Percentiles rank a stretch among this genome's conserved stretches.
Conservation (phyloP, 1,284 basidiomycete species). For the Fomitopsis pinicola region DNA sequence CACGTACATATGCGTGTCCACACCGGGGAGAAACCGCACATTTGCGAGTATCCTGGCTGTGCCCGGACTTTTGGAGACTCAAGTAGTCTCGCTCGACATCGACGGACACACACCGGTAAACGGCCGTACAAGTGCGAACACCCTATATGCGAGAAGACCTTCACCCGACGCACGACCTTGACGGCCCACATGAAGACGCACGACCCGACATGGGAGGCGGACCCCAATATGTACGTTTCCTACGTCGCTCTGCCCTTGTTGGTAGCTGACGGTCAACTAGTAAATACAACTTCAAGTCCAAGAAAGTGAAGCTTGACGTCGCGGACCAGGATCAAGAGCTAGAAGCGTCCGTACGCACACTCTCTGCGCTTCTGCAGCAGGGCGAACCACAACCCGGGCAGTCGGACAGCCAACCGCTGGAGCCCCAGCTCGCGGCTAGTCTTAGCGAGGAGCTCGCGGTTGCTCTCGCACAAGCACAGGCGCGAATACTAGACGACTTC, state of each 20-base stretch:
- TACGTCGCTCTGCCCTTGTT: constrained; percentile 1
- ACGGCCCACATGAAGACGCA: constrained; percentile 81
- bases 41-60: constrained; percentile 82
- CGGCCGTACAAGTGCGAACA: constrained; percentile 80
- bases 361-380: constrained; percentile 59
- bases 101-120: constrained; percentile 82
- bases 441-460: constrained; percentile 73
- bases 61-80: constrained; percentile 84
- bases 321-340: constrained; percentile 45
- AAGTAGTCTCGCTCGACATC: constrained; percentile 83
- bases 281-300: constrained; percentile 72
- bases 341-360: constrained; percentile 65
- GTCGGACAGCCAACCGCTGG: constrained; percentile 34
- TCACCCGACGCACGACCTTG: constrained; percentile 76
- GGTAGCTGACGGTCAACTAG: constrained; percentile 30
- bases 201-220: constrained; percentile 76
- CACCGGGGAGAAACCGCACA: constrained; percentile 87
- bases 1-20: constrained; percentile 85
- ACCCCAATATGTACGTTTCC: constrained; percentile 67
- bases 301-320: constrained; percentile 52
- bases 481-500: constrained; percentile 30
- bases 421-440: constrained; percentile 53
- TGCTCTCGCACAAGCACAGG: constrained; percentile 57
- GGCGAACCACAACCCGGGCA: constrained; percentile 11
- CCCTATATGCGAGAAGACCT: constrained; percentile 77